Conservation (phyloP, 2,329 filamentous ascomycete species). For the Xylaria arbuscula region DNA sequence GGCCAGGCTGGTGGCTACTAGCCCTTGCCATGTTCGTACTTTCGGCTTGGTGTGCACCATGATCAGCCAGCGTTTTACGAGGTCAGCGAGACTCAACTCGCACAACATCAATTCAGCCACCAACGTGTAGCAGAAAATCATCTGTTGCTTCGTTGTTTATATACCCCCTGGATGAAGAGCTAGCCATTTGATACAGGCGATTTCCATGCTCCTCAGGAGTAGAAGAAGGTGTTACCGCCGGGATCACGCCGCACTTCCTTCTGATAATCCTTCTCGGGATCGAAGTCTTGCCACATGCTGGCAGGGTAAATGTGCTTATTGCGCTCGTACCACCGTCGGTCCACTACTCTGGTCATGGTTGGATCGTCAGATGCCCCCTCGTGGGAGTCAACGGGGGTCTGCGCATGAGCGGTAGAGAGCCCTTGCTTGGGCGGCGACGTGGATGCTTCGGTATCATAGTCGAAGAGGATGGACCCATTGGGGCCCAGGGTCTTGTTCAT, state of each 20-base stretch:
- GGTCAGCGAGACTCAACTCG: slow-evolving; percentile 1
- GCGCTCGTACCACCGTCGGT: slow-evolving; percentile 94
- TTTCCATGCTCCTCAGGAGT: slow-evolving; percentile 58
- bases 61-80: slow-evolving; percentile 16
- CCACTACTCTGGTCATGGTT: slow-evolving; percentile 89
- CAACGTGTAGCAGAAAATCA: background rate
- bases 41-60: slow-evolving; percentile 52
- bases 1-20: slow-evolving; percentile 67
- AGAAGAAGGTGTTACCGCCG: slow-evolving; percentile 94
- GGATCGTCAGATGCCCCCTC: slow-evolving; percentile 86
- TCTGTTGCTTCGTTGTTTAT: background rate
- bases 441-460: slow-evolving; percentile 70
- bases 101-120: background rate
- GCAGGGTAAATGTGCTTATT: slow-evolving; percentile 99
- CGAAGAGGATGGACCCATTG: slow-evolving; percentile 78
- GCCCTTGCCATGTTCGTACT: slow-evolving; percentile 51
- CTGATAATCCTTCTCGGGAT: slow-evolving; percentile 87
- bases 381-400: slow-evolving; percentile 64
- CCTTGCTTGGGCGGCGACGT: slow-evolving; percentile 34
- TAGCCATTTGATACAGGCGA: background rate
- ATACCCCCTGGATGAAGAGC: background rate
- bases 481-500: slow-evolving; percentile 85
- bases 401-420: slow-evolving; percentile 52
- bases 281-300: slow-evolving; percentile 95
- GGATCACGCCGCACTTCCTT: slow-evolving; percentile 82